These are phyloP conservation scores for Solanum lycopersicoides DNA, from an alignment of 257 asterid species.

Conservation along the genomic window DNA sequence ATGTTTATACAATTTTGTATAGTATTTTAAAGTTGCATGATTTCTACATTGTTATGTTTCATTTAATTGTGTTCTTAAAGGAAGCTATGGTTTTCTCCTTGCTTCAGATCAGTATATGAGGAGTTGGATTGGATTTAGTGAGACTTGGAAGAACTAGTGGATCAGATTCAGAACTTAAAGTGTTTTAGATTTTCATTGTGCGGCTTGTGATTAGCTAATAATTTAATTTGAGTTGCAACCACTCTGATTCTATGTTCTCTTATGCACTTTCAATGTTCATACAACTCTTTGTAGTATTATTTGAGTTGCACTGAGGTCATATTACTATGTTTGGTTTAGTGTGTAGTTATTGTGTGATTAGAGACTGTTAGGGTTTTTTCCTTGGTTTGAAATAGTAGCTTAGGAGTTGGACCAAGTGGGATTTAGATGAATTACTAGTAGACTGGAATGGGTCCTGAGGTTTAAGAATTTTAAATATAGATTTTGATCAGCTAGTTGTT, in stretches of 20 bases:
- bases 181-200: too few relatives aligned
- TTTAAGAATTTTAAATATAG: neutral
- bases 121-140: neutral
- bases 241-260: neutral
- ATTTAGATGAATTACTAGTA: neutral
- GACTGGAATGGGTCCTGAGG: neutral
- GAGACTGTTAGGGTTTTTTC: neutral
- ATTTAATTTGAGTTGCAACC: neutral
- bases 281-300: neutral
- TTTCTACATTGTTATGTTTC: neutral
- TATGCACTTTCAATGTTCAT: neutral
- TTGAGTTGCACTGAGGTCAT: neutral
- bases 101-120: neutral
- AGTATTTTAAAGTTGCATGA: neutral
- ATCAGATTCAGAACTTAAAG: neutral
- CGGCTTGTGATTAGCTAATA: too few relatives aligned
- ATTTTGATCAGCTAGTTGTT: neutral
- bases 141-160: neutral
- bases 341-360: neutral
- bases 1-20: neutral
- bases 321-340: too few relatives aligned
- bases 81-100: neutral
- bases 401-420: neutral
- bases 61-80: neutral
- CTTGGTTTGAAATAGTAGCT: neutral